phyloP scores from a whole-genome alignment of 208 protist species.

The Cochliopodium minus region DNA sequence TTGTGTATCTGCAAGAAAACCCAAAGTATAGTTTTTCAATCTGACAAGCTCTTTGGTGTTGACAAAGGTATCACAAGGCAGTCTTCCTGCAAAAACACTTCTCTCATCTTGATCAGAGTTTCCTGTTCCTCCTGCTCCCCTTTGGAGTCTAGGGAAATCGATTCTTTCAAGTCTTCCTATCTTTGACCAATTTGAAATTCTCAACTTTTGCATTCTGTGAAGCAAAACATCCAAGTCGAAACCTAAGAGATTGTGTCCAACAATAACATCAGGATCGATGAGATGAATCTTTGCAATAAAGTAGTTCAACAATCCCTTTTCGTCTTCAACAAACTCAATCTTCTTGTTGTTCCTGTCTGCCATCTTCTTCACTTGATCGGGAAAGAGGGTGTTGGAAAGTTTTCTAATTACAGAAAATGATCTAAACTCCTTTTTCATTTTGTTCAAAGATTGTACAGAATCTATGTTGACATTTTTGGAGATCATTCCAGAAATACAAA shows the following conservation, averaged over 20 bases:
- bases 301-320: constrained; percentile 51
- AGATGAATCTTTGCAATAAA: constrained; percentile 43
- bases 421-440: constrained; percentile 29
- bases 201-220: constrained; percentile 64
- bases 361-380: constrained; percentile 56
- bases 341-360: constrained; percentile 37
- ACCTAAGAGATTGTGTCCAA: constrained; percentile 89
- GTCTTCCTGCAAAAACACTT: constrained; percentile 61
- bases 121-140: constrained; percentile 25
- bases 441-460: constrained; percentile 24
- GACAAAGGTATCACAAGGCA: constrained; percentile 81
- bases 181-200: constrained; percentile 64
- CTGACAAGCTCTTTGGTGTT: constrained; percentile 70
- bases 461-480: constrained; percentile 56
- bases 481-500: constrained; percentile 49
- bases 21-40: constrained; percentile 62
- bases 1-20: constrained; percentile 45
- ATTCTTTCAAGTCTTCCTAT: constrained; percentile 59
- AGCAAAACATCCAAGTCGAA: constrained; percentile 87
- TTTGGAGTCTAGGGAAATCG: constrained; percentile 41
- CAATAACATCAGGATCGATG: constrained; percentile 77
- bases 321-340: constrained; percentile 41
- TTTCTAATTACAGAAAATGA: constrained; percentile 37
- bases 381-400: constrained; percentile 31
- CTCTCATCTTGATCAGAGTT: constrained; percentile 47